phyloP scores from a whole-genome alignment of 179 eudicot genomes.

The Gypsophila paniculata region DNA sequence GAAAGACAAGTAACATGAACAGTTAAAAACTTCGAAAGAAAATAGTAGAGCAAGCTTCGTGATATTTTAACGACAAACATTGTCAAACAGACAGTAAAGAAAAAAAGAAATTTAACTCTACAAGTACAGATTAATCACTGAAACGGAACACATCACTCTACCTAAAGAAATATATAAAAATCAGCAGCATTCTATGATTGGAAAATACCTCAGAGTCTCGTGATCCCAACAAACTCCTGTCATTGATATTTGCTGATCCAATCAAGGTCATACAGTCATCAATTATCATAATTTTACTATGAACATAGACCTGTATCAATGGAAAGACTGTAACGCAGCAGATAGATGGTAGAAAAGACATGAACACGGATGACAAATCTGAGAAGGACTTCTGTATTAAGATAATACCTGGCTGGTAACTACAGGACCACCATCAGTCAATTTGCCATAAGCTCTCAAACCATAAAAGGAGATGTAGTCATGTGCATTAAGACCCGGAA shows the following conservation, averaged over 20 bases:
- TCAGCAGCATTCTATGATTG: slow-evolving; percentile 15
- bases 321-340: slow-evolving; percentile 7
- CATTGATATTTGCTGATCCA: slow-evolving; percentile 97
- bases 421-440: slow-evolving; percentile 71
- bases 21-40: not conserved
- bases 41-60: not conserved
- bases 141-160: not conserved
- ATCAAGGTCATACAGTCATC: slow-evolving; percentile 74
- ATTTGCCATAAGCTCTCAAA: slow-evolving; percentile 80
- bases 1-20: not conserved
- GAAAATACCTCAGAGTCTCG: slow-evolving; percentile 87
- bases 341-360: not conserved
- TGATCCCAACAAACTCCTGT: slow-evolving; percentile 93
- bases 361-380: not conserved
- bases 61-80: not conserved
- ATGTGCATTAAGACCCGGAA: slow-evolving; percentile 69
- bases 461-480: slow-evolving; percentile 97
- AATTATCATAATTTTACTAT: slow-evolving; percentile 93
- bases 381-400: not conserved
- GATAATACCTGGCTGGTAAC: slow-evolving; percentile 80
- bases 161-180: not conserved
- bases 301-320: slow-evolving; percentile 78
- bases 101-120: not conserved
- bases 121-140: not conserved
- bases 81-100: not conserved